Conservation (phyloP, 140 eudicot species). For the Stevia rebaudiana region DNA sequence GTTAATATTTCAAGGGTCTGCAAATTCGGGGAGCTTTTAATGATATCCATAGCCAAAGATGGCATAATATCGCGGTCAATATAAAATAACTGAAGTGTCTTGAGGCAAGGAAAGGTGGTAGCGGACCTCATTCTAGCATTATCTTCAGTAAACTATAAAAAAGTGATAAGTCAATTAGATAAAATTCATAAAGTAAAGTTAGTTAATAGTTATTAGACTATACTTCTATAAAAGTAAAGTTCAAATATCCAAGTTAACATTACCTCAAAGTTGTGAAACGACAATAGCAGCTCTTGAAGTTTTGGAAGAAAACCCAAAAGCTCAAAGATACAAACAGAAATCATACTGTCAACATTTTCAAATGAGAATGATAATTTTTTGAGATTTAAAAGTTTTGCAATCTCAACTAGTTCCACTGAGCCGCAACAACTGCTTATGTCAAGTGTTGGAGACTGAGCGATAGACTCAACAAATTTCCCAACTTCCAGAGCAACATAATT, state of each 20-base stretch:
- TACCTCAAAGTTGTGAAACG: neutral
- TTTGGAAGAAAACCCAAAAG: conserved; percentile 6
- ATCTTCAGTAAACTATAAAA: neutral
- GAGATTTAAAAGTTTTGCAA: conserved; percentile 8
- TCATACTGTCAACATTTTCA: neutral
- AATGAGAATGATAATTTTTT: neutral
- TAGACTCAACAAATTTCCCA: neutral
- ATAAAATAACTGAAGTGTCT: conserved; percentile 8
- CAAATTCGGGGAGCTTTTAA: conserved; percentile 14
- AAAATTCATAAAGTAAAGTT: neutral
- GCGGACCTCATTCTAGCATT: neutral
- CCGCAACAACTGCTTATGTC: too few species aligned
- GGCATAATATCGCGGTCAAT: neutral
- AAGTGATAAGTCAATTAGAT: neutral
- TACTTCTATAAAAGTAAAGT: neutral
- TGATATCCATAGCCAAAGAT: neutral
- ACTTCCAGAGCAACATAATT: neutral
- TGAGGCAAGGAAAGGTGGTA: conserved; percentile 1
- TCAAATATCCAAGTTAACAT: neutral
- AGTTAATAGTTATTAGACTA: too few species aligned
- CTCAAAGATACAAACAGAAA: neutral
- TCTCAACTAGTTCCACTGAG: neutral
- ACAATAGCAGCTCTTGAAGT: neutral
- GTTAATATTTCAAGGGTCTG: conserved; percentile 4
- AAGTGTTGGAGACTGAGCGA: neutral